Conservation (phyloP, 148 eudicot genomes). For the Nyssa sinensis region DNA sequence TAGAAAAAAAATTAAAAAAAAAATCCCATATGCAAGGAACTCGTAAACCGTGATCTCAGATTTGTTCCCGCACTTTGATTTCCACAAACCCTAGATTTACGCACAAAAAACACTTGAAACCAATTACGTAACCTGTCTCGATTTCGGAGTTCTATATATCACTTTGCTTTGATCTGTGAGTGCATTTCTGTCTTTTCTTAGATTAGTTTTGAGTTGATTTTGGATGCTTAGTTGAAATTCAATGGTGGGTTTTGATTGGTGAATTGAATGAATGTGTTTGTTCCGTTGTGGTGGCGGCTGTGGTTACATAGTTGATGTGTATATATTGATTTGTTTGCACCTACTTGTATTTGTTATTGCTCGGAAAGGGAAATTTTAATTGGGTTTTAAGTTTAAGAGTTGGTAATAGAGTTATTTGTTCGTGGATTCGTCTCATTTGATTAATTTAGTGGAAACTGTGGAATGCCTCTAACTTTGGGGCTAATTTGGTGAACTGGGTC, state of each 20-base stretch:
- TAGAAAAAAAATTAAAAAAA: not conserved
- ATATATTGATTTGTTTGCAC: not conserved
- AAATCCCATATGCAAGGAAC: not conserved
- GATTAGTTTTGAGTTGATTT: not conserved
- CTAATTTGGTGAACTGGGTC: constrained; percentile 6
- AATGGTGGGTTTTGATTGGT: constrained; percentile 7
- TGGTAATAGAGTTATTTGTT: not conserved
- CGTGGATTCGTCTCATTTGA: not conserved
- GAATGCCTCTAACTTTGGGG: constrained; percentile 1
- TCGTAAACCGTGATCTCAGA: constrained; percentile 3
- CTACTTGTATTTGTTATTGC: not conserved
- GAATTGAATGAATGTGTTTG: constrained; percentile 4
- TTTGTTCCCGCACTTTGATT: not conserved
- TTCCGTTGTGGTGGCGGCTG: not conserved
- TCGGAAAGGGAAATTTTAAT: not conserved
- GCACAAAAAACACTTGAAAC: not conserved
- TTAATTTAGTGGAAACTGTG: not conserved
- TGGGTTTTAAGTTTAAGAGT: not conserved
- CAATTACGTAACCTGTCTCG: not conserved
- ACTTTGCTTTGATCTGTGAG: constrained; percentile 5
- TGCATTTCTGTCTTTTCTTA: not conserved
- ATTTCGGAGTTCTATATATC: not conserved
- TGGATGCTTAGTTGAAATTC: not conserved
- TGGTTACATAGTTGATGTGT: not conserved
- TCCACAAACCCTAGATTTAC: not conserved